Percentiles rank a stretch among this genome's conserved stretches.
Evolutionary conservation across 768 basidiomycete species (phyloP).

Genomic region (Rhodotorula kratochvilovae): DNA sequence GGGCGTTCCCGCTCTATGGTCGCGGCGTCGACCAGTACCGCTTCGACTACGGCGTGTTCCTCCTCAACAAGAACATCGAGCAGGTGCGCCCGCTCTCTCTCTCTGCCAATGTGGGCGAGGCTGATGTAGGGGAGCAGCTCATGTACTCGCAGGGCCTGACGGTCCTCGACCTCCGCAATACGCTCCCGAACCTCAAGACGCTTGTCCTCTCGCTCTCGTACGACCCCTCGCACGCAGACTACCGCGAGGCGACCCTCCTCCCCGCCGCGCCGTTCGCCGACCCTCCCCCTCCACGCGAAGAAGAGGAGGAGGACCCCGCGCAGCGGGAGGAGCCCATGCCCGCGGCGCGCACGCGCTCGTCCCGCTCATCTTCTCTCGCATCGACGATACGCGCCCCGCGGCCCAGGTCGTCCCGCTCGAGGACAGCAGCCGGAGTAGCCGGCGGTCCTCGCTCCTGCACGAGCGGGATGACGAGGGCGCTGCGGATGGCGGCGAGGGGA

Average conservation of each 20-base stretch:
- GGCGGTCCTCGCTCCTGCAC: not conserved
- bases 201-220: slow-evolving; percentile 67
- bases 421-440: not conserved
- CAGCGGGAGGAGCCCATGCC: too few relatives aligned
- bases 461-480: not conserved
- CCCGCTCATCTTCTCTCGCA: slow-evolving; percentile 12
- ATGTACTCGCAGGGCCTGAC: slow-evolving; percentile 64
- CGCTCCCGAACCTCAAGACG: slow-evolving; percentile 93
- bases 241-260: not conserved
- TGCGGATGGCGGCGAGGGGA: not conserved
- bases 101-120: slow-evolving; percentile 22
- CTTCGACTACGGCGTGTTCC: slow-evolving; percentile 94
- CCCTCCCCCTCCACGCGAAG: too few relatives aligned
- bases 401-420: too few relatives aligned
- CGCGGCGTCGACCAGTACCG: slow-evolving; percentile 93
- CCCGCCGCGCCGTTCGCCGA: slow-evolving; percentile 5
- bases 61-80: slow-evolving; percentile 96
- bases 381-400: slow-evolving; percentile 6
- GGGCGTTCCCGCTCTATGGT: slow-evolving; percentile 94
- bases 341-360: not conserved
- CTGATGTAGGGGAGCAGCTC: too few relatives aligned
- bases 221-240: slow-evolving; percentile 43
- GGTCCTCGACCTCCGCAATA: slow-evolving; percentile 88
- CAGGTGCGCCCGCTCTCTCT: slow-evolving; percentile 57
- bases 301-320: not conserved